These are phyloP conservation scores for Gaeumannomyces tritici DNA, from an alignment of 2,329 filamentous ascomycete species.

Conservation along the genomic window DNA sequence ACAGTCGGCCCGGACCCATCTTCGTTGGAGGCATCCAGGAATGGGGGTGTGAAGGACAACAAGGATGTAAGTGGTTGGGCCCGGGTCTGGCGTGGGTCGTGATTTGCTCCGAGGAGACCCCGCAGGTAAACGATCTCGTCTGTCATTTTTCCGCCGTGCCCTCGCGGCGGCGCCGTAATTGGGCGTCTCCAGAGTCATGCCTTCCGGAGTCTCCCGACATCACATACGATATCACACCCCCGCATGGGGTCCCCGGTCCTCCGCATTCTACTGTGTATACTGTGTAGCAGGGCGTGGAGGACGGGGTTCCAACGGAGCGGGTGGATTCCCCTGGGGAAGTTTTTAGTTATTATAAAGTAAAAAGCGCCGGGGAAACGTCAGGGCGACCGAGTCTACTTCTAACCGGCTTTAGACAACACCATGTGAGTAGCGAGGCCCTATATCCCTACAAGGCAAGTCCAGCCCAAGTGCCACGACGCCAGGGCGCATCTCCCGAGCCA, in stretches of 20 bases:
- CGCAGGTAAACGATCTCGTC: background rate
- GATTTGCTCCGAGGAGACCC: background rate
- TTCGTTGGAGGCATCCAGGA: background rate
- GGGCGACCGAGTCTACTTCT: too few relatives aligned
- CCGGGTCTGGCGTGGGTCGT: background rate
- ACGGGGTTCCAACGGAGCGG: too few relatives aligned
- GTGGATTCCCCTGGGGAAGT: too few relatives aligned
- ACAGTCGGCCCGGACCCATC: background rate
- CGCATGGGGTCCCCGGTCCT: too few relatives aligned
- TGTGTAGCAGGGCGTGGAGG: too few relatives aligned
- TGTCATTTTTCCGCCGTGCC: background rate
- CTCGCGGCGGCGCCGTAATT: background rate
- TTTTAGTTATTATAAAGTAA: too few relatives aligned
- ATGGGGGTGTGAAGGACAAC: background rate
- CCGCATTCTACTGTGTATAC: too few relatives aligned
- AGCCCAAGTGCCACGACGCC: background rate
- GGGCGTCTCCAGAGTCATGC: background rate
- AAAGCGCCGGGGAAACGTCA: too few relatives aligned
- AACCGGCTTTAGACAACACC: too few relatives aligned
- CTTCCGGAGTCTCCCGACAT: background rate
- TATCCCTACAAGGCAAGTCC: background rate
- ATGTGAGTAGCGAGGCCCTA: too few relatives aligned
- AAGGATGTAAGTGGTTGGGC: background rate
- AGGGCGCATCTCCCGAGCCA: background rate
- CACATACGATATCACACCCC: background rate